phyloP scores from a whole-genome alignment of 768 basidiomycete species.

The Lenzites betulinus region DNA sequence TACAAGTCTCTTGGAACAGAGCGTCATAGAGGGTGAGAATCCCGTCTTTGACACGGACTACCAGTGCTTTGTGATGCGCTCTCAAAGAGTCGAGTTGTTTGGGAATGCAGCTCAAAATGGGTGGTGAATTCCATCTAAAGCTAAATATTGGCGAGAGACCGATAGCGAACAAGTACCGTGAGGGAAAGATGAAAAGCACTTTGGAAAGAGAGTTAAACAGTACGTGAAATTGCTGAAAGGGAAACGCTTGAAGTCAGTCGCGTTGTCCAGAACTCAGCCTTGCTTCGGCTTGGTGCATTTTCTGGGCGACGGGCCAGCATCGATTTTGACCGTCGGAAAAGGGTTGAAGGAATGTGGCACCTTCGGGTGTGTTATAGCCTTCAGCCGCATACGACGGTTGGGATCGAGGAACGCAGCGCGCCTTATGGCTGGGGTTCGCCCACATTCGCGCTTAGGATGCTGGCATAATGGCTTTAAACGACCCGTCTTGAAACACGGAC shows the following conservation, averaged over 20 bases:
- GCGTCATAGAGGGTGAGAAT: constrained; percentile 80
- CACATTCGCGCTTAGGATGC: constrained; percentile 69
- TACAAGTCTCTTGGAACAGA: constrained; percentile 81
- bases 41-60: constrained; percentile 62
- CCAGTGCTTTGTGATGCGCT: constrained; percentile 67
- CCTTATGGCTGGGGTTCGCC: constrained; percentile 53
- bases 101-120: constrained; percentile 84
- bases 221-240: constrained; percentile 80
- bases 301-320: constrained; percentile 61
- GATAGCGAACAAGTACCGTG: constrained; percentile 84
- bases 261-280: constrained; percentile 46
- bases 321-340: constrained; percentile 64
- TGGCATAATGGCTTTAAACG: constrained; percentile 79
- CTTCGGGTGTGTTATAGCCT: constrained; percentile 69
- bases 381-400: constrained; percentile 51
- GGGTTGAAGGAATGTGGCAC: constrained; percentile 61
- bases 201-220: constrained; percentile 81
- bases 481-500: constrained; percentile 86
- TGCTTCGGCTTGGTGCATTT: constrained; percentile 29
- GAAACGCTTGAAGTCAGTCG: constrained; percentile 72
- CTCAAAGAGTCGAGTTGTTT: constrained; percentile 84
- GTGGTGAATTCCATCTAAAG: constrained; percentile 86
- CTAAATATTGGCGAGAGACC: constrained; percentile 83
- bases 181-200: constrained; percentile 84
- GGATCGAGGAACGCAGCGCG: constrained; percentile 67